These are phyloP conservation scores for Pseudozyma sp. DNA, from an alignment of 1,284 basidiomycete species.

Conservation along the genomic window DNA sequence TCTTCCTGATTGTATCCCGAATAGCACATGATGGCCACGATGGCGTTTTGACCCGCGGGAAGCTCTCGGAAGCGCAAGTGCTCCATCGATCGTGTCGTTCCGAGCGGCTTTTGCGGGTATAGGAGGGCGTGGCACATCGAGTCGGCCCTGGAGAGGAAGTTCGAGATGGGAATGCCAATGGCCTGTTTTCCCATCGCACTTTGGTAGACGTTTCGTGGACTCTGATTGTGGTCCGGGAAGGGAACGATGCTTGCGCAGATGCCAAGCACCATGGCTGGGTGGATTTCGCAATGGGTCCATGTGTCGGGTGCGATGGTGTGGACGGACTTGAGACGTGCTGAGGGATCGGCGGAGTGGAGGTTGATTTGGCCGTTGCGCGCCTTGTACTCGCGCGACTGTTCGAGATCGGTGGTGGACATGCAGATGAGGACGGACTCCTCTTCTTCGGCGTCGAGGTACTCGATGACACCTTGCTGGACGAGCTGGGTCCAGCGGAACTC, in stretches of 20 bases:
- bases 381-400: slow-evolving; percentile 73
- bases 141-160: slow-evolving; percentile 85
- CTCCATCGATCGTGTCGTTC: slow-evolving; percentile 98
- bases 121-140: slow-evolving; percentile 85
- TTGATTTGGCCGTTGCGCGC: slow-evolving; percentile 73
- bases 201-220: slow-evolving; percentile 95
- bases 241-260: slow-evolving; percentile 99
- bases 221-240: slow-evolving; percentile 99
- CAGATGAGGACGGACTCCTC: slow-evolving; percentile 99
- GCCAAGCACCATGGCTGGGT: slow-evolving; percentile 98
- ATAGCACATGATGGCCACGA: slow-evolving; percentile 98
- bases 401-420: slow-evolving; percentile 96
- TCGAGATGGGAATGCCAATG: slow-evolving; percentile 86
- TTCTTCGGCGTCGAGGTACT: slow-evolving; percentile 96
- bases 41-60: slow-evolving; percentile 96
- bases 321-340: slow-evolving; percentile 78
- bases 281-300: slow-evolving; percentile 99
- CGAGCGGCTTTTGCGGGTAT: slow-evolving; percentile 98
- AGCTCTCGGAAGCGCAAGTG: slow-evolving; percentile 97
- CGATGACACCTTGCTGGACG: slow-evolving; percentile 87
- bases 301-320: slow-evolving; percentile 69
- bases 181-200: slow-evolving; percentile 99
- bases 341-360: slow-evolving; percentile 80
- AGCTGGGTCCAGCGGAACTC: slow-evolving; percentile 83
- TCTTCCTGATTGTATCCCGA: slow-evolving; percentile 99